Base-by-base conservation (phyloP, 2,329 filamentous ascomycete genomes). In the Epichloe baconii region DNA sequence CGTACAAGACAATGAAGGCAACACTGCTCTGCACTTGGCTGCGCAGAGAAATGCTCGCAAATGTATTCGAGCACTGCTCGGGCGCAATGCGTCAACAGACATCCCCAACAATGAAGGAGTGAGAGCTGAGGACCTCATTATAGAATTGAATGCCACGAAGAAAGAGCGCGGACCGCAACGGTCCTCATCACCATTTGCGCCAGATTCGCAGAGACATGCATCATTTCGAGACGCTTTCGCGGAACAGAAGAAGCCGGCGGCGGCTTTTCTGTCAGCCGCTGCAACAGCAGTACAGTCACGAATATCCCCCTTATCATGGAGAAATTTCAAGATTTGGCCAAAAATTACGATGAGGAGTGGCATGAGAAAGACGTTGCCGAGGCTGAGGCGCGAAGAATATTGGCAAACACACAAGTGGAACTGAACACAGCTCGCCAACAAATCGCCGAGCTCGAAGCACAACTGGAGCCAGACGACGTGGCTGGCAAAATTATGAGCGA, bases 21-120 rank as follows among this genome's bases (percentile, higher is more conserved):
- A 98, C 64, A 97, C 93, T 0, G 90, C 93, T 3, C 67, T 85
- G 48, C 82, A 85, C 54, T 71, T 85, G 7, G 81, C 82, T 0
- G 88, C 91, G 10, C 83, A 89, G 61, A 84, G 88, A 52, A 88
- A 89, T 51, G 88, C 91, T 17, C 83, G 89, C 44, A 95, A 97
- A 59, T 94, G 90, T 57, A 84, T 95, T 51, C 85, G 93, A 69
- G 75, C 83, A 72, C 67, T 88, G 72, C 67, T 90, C 64, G 82
- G 82, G 36, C 84, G 91, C 48, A 88, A 90, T 54, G 90, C 90
- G 3, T 81, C 83, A 3, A 86, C 88, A 0, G 83, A 95, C 60
- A 84, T 97, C 50, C 76, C 80, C 19, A 98, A 97, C 64, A 74
- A 81, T 49, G 80, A 88, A 52, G 88, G 89, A 31, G 77, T 95